Evolutionary conservation across 108 stramenopile species (phyloP).

Genomic region (Skeletonema marinoi): DNA sequence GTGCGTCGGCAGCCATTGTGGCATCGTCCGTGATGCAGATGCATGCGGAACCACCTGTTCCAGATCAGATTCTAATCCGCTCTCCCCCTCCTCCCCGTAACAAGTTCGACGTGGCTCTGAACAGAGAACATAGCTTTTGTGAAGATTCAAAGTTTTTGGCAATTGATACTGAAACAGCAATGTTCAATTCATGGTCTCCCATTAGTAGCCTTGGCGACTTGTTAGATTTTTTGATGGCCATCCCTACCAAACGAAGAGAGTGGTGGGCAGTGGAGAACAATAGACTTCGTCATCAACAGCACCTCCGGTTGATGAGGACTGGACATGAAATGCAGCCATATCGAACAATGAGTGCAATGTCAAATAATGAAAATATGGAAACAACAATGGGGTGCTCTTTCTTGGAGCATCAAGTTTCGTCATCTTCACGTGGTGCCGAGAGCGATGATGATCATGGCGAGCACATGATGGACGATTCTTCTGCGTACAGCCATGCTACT

Average conservation of each 20-base stretch:
- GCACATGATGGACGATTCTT: conserved; percentile 23
- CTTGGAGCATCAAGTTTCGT: background rate
- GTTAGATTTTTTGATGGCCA: conserved; percentile 51
- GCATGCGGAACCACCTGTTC: conserved; percentile 40
- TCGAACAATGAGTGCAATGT: background rate
- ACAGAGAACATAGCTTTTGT: conserved; percentile 2
- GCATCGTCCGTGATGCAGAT: conserved; percentile 50
- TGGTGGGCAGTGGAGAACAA: conserved; percentile 36
- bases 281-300: conserved; percentile 18
- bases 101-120: background rate
- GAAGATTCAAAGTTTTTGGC: conserved; percentile 11
- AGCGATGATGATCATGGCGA: background rate
- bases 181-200: conserved; percentile 64
- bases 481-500: background rate
- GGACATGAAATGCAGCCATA: background rate
- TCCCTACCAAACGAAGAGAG: conserved; percentile 33
- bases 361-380: background rate
- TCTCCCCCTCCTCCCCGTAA: conserved; percentile 9
- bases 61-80: conserved; percentile 22
- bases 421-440: conserved; percentile 2
- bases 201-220: conserved; percentile 58
- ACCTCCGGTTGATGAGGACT: background rate
- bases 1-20: conserved; percentile 28
- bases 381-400: background rate
- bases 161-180: conserved; percentile 44